Conservation (phyloP, 2,329 filamentous ascomycete genomes). For the Cercospora zeae-maydis region DNA sequence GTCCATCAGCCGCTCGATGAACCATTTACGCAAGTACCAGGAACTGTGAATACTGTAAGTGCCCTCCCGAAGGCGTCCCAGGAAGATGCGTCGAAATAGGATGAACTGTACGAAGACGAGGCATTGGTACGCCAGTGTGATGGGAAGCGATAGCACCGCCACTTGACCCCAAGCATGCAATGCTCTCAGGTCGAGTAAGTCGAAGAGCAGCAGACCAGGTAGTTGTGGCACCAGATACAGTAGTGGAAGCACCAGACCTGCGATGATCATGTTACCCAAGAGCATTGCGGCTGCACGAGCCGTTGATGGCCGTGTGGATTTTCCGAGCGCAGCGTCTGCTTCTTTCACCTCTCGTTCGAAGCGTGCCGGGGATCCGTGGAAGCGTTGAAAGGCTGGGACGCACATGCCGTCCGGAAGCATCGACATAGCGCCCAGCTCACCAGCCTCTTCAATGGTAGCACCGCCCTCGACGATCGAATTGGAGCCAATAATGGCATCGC, state of each 20-base stretch:
- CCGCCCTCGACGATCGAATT: constrained; percentile 28
- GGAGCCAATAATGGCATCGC: constrained; percentile 23
- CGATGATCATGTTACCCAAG: constrained; percentile 18
- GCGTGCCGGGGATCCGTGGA: constrained; percentile 26
- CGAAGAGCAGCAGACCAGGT: constrained; percentile 25
- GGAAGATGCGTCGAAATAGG: constrained; percentile 19
- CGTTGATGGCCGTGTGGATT: constrained; percentile 19
- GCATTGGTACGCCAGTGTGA: constrained; percentile 24
- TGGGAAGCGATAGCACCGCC: constrained; percentile 21
- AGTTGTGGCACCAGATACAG: constrained; percentile 25
- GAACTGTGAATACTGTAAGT: constrained; percentile 24
- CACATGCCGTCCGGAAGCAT: constrained; percentile 27
- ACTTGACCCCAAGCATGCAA: constrained; percentile 25
- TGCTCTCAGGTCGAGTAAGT: constrained; percentile 17
- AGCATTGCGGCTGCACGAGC: constrained; percentile 18
- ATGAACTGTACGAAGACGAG: constrained; percentile 25
- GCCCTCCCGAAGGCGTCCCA: constrained; percentile 22
- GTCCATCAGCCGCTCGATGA: constrained; percentile 27
- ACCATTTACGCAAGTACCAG: constrained; percentile 27
- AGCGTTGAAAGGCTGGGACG: constrained; percentile 21
- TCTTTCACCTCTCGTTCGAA: constrained; percentile 23
- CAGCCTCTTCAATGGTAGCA: constrained; percentile 24
- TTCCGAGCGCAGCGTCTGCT: constrained; percentile 5
- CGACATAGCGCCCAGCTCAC: constrained; percentile 25
- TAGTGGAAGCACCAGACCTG: constrained; percentile 19